A percentile compares a stretch with the other conserved stretches of the same genome.
phyloP scores from a whole-genome alignment of 2,329 filamentous ascomycete genomes.

The Epichloe scottii region DNA sequence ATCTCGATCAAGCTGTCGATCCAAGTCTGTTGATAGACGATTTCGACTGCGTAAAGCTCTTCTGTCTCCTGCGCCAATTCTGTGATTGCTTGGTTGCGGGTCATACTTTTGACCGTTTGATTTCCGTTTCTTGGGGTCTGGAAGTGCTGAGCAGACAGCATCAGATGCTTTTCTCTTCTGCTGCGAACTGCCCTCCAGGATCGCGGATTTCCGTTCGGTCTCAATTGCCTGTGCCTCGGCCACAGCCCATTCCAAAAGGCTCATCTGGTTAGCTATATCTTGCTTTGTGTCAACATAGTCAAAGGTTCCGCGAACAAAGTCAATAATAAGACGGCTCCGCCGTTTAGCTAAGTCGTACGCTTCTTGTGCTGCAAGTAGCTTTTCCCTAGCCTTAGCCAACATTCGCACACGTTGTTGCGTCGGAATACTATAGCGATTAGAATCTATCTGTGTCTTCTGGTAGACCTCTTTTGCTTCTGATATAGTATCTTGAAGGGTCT shows the following conservation, averaged over 20 bases:
- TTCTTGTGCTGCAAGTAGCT: not conserved
- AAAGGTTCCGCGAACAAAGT: slow-evolving; percentile 5
- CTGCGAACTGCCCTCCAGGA: not conserved
- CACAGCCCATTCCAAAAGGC: slow-evolving; percentile 15
- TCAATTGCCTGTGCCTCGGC: slow-evolving; percentile 13
- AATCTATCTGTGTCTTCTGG: slow-evolving; percentile 3
- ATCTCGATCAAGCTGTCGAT: no score
- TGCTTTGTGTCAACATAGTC: slow-evolving; percentile 6
- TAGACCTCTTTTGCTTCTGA: slow-evolving; percentile 1
- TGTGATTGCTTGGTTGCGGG: not conserved
- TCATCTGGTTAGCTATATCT: slow-evolving; percentile 9
- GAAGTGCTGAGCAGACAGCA: not conserved
- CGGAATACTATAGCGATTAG: slow-evolving; percentile 1
- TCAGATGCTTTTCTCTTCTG: not conserved
- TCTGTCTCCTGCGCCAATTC: not conserved
- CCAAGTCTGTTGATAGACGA: not conserved
- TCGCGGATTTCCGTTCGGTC: not conserved
- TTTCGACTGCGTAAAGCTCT: not conserved
- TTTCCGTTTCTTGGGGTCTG: slow-evolving; percentile 1
- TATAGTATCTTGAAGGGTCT: slow-evolving; percentile 1
- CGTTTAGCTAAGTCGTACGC: not conserved
- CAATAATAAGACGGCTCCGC: not conserved
- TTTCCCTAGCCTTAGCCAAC: not conserved
- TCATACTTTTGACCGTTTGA: not conserved
- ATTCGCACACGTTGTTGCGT: slow-evolving; percentile 4